phyloP scores from a whole-genome alignment of 768 basidiomycete species.

The Naganishia vaughanmartiniae region DNA sequence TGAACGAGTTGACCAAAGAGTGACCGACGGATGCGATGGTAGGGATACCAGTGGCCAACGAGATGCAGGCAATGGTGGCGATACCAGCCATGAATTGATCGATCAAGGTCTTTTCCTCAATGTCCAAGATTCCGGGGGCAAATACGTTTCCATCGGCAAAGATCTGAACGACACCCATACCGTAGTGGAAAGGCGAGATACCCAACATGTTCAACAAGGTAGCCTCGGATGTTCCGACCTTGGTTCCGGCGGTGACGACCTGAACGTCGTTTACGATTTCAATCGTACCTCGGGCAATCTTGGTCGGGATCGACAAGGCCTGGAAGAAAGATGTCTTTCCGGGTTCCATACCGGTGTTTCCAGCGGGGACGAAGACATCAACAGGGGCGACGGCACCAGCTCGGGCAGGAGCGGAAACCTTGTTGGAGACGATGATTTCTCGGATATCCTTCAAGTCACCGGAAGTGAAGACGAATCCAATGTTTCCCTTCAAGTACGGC shows the following conservation, averaged over 20 bases:
- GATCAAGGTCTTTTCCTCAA: slow-evolving; percentile 85
- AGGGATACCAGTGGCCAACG: slow-evolving; percentile 91
- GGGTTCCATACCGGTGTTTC: slow-evolving; percentile 99
- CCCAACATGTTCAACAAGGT: slow-evolving; percentile 99
- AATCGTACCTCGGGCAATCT: slow-evolving; percentile 99
- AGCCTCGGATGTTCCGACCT: slow-evolving; percentile 95
- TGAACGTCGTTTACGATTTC: slow-evolving; percentile 97
- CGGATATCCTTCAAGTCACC: slow-evolving; percentile 91
- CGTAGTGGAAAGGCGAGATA: slow-evolving; percentile 99
- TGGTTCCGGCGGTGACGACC: slow-evolving; percentile 85
- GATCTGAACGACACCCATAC: slow-evolving; percentile 97
- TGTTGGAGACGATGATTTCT: slow-evolving; percentile 89
- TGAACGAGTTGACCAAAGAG: slow-evolving; percentile 97
- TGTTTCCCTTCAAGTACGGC: slow-evolving; percentile 92
- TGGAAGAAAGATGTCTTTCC: slow-evolving; percentile 99
- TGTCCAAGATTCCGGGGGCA: slow-evolving; percentile 82
- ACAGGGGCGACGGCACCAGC: slow-evolving; percentile 92
- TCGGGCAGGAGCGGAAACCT: slow-evolving; percentile 97
- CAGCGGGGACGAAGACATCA: slow-evolving; percentile 86
- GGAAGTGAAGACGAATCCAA: slow-evolving; percentile 96
- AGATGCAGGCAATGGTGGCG: slow-evolving; percentile 93
- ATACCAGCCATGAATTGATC: slow-evolving; percentile 88
- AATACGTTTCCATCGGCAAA: slow-evolving; percentile 92
- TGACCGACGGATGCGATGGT: slow-evolving; percentile 90
- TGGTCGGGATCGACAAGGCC: slow-evolving; percentile 97